A percentile compares a stretch with the other conserved stretches of the same genome.
These are phyloP conservation scores for Mycosphaerella sp. DNA, from an alignment of 2,329 filamentous ascomycete species.

Conservation along the genomic window DNA sequence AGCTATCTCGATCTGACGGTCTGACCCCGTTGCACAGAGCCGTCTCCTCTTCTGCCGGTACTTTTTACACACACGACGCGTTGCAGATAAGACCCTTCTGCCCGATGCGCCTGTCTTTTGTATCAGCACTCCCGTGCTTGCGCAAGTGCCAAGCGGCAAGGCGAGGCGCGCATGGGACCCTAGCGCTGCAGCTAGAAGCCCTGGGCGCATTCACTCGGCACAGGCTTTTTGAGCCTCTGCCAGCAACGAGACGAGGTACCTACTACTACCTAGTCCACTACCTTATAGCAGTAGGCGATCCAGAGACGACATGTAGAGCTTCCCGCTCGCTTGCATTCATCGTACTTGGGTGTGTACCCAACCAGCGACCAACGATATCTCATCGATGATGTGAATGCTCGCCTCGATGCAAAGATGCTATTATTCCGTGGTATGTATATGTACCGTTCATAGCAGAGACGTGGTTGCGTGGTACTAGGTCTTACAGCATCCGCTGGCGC, in stretches of 20 bases:
- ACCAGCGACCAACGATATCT: background rate
- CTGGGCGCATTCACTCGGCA: background rate
- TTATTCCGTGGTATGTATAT: too few relatives aligned
- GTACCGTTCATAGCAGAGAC: too few relatives aligned
- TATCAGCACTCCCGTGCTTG: background rate
- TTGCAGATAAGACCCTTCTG: background rate
- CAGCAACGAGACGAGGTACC: too few relatives aligned
- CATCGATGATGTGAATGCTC: too few relatives aligned
- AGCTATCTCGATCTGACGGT: background rate
- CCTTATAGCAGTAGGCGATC: too few relatives aligned
- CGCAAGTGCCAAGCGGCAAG: background rate
- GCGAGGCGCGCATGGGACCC: background rate
- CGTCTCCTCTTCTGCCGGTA: constrained; percentile 2
- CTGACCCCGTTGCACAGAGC: background rate
- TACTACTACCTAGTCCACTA: too few relatives aligned
- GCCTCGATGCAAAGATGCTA: too few relatives aligned
- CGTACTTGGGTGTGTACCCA: background rate
- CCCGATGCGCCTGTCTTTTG: background rate
- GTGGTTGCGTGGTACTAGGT: too few relatives aligned
- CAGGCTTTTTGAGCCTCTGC: background rate
- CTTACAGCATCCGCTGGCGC: background rate
- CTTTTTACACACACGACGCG: background rate
- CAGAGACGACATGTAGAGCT: background rate
- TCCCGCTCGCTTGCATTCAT: background rate
- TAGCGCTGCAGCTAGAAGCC: background rate